Evolutionary conservation across 331 rosid genomes (phyloP).

Genomic region (Rosa hybrid): DNA sequence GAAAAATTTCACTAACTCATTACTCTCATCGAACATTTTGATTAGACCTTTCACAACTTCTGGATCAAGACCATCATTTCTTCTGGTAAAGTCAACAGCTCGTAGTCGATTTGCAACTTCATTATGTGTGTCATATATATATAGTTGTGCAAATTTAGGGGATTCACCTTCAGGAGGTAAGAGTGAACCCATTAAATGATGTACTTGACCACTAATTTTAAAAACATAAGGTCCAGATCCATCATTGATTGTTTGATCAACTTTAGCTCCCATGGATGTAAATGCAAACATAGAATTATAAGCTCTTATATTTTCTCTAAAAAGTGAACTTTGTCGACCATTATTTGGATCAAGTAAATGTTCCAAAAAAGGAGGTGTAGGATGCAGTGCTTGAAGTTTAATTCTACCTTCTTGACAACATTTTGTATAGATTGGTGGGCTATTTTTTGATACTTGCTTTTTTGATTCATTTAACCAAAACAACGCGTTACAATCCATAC

Average conservation of each 20-base stretch:
- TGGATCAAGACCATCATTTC: background rate
- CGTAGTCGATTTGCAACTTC: background rate
- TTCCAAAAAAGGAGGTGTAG: too few species aligned
- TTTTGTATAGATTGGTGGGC: too few species aligned
- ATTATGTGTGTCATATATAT: background rate
- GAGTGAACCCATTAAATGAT: background rate
- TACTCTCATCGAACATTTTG: background rate
- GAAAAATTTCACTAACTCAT: background rate
- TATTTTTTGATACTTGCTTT: too few species aligned
- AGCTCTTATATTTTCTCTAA: background rate
- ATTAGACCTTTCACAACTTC: background rate
- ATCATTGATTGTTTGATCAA: background rate
- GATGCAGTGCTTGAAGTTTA: too few species aligned
- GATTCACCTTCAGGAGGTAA: background rate
- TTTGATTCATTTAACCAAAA: too few species aligned
- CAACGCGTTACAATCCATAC: too few species aligned
- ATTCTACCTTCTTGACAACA: too few species aligned
- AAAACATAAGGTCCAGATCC: background rate
- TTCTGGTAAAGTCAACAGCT: background rate
- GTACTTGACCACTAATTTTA: background rate
- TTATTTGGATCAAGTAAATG: too few species aligned
- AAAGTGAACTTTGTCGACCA: too few species aligned
- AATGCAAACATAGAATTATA: background rate
- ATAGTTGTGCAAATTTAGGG: background rate
- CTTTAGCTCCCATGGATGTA: background rate